Conservation (phyloP, 2,329 filamentous ascomycete species). For the Penicillium brasilianum region DNA sequence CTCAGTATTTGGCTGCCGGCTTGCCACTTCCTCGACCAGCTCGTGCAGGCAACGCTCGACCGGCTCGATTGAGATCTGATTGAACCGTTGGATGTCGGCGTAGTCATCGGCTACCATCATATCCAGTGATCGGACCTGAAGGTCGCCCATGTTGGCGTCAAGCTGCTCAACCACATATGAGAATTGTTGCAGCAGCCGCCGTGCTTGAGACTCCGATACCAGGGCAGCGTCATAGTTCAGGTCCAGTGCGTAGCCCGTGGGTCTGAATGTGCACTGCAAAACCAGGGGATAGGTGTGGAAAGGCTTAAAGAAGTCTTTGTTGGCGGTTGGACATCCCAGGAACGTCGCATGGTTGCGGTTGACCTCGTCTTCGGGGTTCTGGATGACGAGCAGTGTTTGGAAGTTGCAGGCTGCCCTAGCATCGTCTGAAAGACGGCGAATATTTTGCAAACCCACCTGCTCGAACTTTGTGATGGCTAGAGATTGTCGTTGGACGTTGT, state of each 20-base stretch:
- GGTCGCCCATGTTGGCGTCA: neutral
- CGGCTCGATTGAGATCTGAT: neutral
- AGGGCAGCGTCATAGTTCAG: neutral
- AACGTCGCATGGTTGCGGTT: constrained; percentile 1
- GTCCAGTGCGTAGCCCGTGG: neutral
- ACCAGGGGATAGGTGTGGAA: constrained; percentile 62
- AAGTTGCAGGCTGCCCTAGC: constrained; percentile 44
- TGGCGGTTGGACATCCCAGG: neutral
- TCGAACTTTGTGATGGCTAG: constrained; percentile 63
- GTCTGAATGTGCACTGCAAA: constrained; percentile 56
- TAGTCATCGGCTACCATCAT: neutral
- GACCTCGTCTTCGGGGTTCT: constrained; percentile 34
- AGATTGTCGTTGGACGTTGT: constrained; percentile 58
- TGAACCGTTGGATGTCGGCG: neutral
- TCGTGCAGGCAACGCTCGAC: neutral
- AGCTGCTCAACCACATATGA: constrained; percentile 2
- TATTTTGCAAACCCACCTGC: constrained; percentile 57
- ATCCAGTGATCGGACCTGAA: neutral
- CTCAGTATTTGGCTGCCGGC: neutral
- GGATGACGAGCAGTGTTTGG: constrained; percentile 47
- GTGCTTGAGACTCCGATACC: neutral
- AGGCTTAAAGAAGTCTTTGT: constrained; percentile 48
- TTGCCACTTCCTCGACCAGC: neutral
- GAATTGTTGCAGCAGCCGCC: neutral
- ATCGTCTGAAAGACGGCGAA: constrained; percentile 55